A percentile compares a stretch with the other conserved stretches of the same genome.
Conservation (phyloP, 352 stramenopile genomes). For the Plasmopara muralis region DNA sequence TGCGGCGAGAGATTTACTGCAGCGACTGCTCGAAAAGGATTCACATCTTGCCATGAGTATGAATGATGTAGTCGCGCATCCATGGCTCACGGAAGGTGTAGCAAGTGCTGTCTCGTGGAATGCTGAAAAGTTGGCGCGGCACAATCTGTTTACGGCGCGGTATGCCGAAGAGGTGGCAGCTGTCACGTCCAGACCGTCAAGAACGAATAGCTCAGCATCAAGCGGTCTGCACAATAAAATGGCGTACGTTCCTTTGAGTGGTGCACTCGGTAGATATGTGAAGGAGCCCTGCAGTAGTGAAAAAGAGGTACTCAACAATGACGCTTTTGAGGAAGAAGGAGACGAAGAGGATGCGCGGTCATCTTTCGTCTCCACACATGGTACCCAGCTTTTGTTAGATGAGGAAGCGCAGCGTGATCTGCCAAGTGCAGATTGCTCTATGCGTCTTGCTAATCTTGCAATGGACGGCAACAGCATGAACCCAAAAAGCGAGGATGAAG, state of each 20-base stretch:
- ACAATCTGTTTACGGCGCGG: slow-evolving; percentile 32
- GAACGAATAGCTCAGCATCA: slow-evolving; percentile 12
- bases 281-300: no score
- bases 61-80: slow-evolving; percentile 51
- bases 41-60: slow-evolving; percentile 41
- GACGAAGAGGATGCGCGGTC: slow-evolving; percentile 38
- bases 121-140: slow-evolving; percentile 30
- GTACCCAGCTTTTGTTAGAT: slow-evolving; percentile 29
- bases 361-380: slow-evolving; percentile 73
- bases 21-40: slow-evolving; percentile 52
- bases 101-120: slow-evolving; percentile 43
- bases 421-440: slow-evolving; percentile 67
- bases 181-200: slow-evolving; percentile 14
- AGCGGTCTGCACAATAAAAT: slow-evolving; percentile 13
- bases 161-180: slow-evolving; percentile 45
- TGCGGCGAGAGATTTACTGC: slow-evolving; percentile 57
- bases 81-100: slow-evolving; percentile 55
- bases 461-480: slow-evolving; percentile 36
- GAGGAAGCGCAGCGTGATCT: slow-evolving; percentile 32
- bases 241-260: not conserved
- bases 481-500: slow-evolving; percentile 17
- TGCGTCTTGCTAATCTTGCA: slow-evolving; percentile 61
- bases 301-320: slow-evolving; percentile 4
- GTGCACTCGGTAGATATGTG: no score
- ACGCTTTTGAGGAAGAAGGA: slow-evolving; percentile 20